A percentile compares a stretch with the other conserved stretches of the same genome.
Evolutionary conservation across 306 rosid species (phyloP).

Genomic region (Lathyrus sativus): DNA sequence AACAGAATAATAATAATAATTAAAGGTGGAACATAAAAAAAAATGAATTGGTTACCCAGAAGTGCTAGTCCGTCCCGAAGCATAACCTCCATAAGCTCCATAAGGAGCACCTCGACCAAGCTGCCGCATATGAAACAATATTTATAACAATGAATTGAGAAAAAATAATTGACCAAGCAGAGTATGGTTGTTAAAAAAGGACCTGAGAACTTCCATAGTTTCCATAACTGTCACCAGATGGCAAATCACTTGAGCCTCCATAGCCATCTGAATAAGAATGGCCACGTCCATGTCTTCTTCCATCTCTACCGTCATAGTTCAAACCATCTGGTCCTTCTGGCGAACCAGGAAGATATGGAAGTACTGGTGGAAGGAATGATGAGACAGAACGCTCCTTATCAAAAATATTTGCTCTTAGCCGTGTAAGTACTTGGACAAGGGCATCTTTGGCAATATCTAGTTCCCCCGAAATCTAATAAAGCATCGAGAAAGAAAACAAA

Average conservation of each 20-base stretch:
- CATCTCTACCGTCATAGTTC: slow-evolving; percentile 78
- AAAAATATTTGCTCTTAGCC: slow-evolving; percentile 81
- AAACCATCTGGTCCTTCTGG: slow-evolving; percentile 72
- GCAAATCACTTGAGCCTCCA: slow-evolving; percentile 75
- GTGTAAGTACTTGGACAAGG: slow-evolving; percentile 81
- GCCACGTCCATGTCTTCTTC: slow-evolving; percentile 79
- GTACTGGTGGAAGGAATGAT: slow-evolving; percentile 76
- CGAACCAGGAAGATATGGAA: slow-evolving; percentile 82
- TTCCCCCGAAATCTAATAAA: slow-evolving; percentile 83
- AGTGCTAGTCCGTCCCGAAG: slow-evolving; percentile 65
- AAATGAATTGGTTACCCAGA: slow-evolving; percentile 64
- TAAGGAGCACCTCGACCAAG: slow-evolving; percentile 70
- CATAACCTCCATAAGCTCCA: slow-evolving; percentile 84
- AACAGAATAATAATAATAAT: slow-evolving; percentile 10
- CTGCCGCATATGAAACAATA: slow-evolving; percentile 51
- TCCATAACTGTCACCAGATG: slow-evolving; percentile 71
- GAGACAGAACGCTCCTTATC: slow-evolving; percentile 89
- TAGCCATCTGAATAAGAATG: slow-evolving; percentile 77
- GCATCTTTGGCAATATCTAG: slow-evolving; percentile 94
- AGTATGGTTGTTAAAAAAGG: slow-evolving; percentile 15
- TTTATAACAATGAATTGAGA: slow-evolving; percentile 22
- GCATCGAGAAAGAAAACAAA: not conserved
- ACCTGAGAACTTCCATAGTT: slow-evolving; percentile 87
- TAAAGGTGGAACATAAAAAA: not conserved
- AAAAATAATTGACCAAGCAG: slow-evolving; percentile 11